Conservation (phyloP, 768 basidiomycete genomes). For the Pisolithus orientalis region DNA sequence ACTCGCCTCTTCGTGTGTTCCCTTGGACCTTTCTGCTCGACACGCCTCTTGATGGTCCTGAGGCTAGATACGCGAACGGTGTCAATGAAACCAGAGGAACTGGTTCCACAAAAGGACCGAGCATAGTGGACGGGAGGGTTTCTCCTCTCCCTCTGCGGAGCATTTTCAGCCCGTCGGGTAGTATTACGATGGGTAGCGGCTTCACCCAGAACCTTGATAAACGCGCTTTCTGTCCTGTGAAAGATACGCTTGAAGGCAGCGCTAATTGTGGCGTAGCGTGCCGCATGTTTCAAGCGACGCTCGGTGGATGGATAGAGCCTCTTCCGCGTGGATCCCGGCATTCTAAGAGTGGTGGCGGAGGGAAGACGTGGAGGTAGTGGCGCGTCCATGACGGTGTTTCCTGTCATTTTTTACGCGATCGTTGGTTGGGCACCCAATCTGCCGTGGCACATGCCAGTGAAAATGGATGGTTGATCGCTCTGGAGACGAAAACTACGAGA, state of each 20-base stretch:
- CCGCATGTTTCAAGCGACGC: background rate
- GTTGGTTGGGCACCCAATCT: too few relatives aligned
- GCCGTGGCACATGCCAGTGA: too few relatives aligned
- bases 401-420: too few relatives aligned
- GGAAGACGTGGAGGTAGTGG: background rate
- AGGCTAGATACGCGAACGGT: conserved; percentile 5
- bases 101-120: conserved; percentile 12
- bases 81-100: conserved; percentile 13
- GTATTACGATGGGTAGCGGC: background rate
- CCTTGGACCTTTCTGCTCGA: conserved; percentile 5
- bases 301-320: background rate
- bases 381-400: background rate
- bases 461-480: too few relatives aligned
- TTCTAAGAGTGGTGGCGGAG: background rate
- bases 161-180: background rate
- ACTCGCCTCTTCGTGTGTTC: conserved; percentile 4
- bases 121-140: background rate
- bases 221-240: background rate
- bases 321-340: background rate
- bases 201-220: background rate
- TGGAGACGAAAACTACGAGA: too few relatives aligned
- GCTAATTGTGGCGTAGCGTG: background rate
- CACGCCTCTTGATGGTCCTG: conserved; percentile 10
- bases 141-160: background rate
- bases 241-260: background rate